Percentiles rank a stretch among this genome's conserved stretches.
These are phyloP conservation scores for Ustilago shanxiensis DNA, from an alignment of 1,284 basidiomycete species.

Conservation along the genomic window DNA sequence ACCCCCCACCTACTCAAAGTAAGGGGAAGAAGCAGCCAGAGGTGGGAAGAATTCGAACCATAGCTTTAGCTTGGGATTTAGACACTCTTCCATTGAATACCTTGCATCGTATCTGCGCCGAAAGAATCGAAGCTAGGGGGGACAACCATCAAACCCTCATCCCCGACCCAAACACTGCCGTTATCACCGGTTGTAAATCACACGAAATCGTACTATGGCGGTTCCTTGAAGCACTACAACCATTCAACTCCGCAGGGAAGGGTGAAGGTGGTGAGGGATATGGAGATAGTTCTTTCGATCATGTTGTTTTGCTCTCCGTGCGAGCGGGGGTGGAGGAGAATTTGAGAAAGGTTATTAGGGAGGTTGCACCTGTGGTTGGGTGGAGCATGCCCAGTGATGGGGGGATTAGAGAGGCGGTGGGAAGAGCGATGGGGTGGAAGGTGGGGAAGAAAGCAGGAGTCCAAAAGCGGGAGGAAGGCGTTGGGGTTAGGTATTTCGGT, in stretches of 20 bases:
- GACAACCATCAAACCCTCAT: conserved; percentile 66
- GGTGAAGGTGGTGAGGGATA: conserved; percentile 67
- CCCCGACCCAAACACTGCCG: too few species aligned
- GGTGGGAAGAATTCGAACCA: conserved; percentile 49
- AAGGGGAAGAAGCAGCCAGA: neutral
- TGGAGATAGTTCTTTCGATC: conserved; percentile 75
- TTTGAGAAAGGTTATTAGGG: conserved; percentile 22
- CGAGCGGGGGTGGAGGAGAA: conserved; percentile 70
- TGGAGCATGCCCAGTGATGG: conserved; percentile 28
- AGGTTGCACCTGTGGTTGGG: conserved; percentile 27
- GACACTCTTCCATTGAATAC: conserved; percentile 55
- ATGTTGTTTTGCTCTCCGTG: conserved; percentile 78
- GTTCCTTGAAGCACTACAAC: conserved; percentile 77
- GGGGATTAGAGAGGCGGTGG: conserved; percentile 29
- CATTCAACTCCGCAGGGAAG: conserved; percentile 72
- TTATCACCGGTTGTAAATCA: conserved; percentile 20
- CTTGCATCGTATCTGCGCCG: conserved; percentile 55
- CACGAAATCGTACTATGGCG: conserved; percentile 86
- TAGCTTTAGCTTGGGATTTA: conserved; percentile 60
- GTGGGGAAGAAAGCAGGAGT: conserved; percentile 15
- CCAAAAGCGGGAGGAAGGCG: neutral
- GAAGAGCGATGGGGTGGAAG: conserved; percentile 31
- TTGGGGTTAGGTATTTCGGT: conserved; percentile 56
- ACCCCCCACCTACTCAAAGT: neutral
- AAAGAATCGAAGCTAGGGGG: conserved; percentile 56